Conservation (phyloP, 2,329 filamentous ascomycete species). For the Trichophyton verrucosum region DNA sequence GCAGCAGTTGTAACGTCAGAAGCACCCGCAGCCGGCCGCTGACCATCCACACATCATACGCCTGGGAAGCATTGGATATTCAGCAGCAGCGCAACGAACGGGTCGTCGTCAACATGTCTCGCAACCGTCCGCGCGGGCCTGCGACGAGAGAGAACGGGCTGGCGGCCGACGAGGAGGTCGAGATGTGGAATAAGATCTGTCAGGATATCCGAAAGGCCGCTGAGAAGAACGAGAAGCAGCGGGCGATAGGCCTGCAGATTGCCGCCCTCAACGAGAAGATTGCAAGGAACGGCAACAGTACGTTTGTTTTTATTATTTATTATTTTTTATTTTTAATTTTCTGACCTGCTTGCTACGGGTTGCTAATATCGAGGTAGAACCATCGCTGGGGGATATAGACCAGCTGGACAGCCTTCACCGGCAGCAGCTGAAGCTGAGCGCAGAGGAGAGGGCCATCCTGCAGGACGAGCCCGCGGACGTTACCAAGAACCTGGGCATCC, state of each 20-base stretch:
- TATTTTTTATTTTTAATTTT: not conserved
- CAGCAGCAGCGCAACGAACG: not conserved
- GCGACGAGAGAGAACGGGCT: conserved; percentile 31
- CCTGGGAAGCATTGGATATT: conserved; percentile 20
- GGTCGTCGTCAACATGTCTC: conserved; percentile 24
- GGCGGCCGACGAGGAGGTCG: conserved; percentile 34
- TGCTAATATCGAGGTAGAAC: conserved; percentile 17
- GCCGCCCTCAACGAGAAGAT: conserved; percentile 34
- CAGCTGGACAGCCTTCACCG: conserved; percentile 36
- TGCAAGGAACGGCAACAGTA: conserved; percentile 30
- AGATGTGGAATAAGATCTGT: conserved; percentile 35
- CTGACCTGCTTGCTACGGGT: not conserved
- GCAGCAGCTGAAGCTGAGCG: conserved; percentile 35
- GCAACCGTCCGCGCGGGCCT: conserved; percentile 30
- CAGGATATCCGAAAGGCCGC: conserved; percentile 33
- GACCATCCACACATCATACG: conserved; percentile 1
- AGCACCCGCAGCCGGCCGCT: conserved; percentile 5
- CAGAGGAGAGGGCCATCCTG: conserved; percentile 38
- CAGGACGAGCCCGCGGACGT: conserved; percentile 39
- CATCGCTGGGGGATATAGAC: conserved; percentile 30
- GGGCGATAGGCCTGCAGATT: conserved; percentile 29
- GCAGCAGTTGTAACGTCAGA: not conserved
- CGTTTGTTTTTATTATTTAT: conserved; percentile 16
- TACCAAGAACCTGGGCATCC: conserved; percentile 38
- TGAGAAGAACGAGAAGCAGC: conserved; percentile 34